Percentiles rank a stretch among this genome's conserved stretches.
These are phyloP conservation scores for Podaxis carcinomalis DNA, from an alignment of 768 basidiomycete genomes.

Conservation along the genomic window DNA sequence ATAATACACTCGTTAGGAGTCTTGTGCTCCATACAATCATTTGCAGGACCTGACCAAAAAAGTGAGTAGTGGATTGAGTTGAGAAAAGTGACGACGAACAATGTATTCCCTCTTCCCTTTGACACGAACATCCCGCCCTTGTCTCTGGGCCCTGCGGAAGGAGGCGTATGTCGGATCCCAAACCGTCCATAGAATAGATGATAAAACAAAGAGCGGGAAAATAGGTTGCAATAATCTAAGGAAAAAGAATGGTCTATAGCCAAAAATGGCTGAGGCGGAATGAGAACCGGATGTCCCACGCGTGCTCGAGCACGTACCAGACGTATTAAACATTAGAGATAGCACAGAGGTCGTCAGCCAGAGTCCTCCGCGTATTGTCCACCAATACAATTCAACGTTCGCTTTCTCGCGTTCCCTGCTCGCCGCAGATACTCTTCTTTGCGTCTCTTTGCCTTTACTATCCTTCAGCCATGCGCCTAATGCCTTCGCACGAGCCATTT, in stretches of 20 bases:
- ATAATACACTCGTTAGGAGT: slow-evolving; percentile 41
- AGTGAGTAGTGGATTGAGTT: neutral
- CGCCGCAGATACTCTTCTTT: slow-evolving; percentile 41
- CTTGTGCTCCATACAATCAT: slow-evolving; percentile 55
- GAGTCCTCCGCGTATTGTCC: slow-evolving; percentile 66
- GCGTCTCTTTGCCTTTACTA: slow-evolving; percentile 61
- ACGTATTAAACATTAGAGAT: slow-evolving; percentile 36
- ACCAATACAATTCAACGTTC: slow-evolving; percentile 49
- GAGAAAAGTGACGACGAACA: slow-evolving; percentile 33
- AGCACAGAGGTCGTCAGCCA: slow-evolving; percentile 50
- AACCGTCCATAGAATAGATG: slow-evolving; percentile 72
- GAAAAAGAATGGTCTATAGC: slow-evolving; percentile 22
- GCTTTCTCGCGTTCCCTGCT: slow-evolving; percentile 38
- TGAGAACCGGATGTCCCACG: neutral
- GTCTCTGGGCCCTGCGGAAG: slow-evolving; percentile 53
- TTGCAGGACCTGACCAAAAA: slow-evolving; percentile 50
- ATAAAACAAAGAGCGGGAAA: slow-evolving; percentile 45
- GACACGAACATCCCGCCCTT: slow-evolving; percentile 69
- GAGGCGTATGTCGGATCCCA: slow-evolving; percentile 85
- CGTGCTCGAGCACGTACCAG: slow-evolving; percentile 36
- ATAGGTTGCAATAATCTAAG: slow-evolving; percentile 28
- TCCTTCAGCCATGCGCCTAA: slow-evolving; percentile 67
- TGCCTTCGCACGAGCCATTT: slow-evolving; percentile 77
- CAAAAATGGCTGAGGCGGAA: slow-evolving; percentile 26
- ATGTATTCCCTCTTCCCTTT: slow-evolving; percentile 61